A percentile compares a stretch with the other conserved stretches of the same genome.
Conservation (phyloP, 1,284 basidiomycete species). For the Trichosporon coremiiforme region DNA sequence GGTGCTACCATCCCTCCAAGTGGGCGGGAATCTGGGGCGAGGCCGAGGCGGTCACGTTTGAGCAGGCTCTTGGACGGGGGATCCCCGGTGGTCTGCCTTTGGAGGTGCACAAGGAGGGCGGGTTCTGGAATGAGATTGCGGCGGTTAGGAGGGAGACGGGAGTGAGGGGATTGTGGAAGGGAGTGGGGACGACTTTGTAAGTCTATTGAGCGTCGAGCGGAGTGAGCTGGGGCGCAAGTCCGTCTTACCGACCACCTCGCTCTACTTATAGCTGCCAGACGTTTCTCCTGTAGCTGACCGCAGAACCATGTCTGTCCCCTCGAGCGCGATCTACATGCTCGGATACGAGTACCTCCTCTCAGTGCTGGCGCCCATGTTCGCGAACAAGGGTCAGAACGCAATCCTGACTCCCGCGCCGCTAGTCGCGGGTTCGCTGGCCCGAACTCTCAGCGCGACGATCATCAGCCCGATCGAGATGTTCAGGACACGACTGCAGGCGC, state of each 20-base stretch:
- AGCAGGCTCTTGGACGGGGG: conserved; percentile 42
- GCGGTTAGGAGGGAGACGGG: conserved; percentile 79
- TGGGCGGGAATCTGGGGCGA: conserved; percentile 58
- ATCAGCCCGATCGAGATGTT: conserved; percentile 91
- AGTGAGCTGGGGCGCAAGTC: conserved; percentile 12
- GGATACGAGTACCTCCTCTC: conserved; percentile 87
- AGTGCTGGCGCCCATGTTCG: conserved; percentile 44
- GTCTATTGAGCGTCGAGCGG: conserved; percentile 47
- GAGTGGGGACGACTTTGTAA: conserved; percentile 80
- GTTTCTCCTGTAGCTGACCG: background rate
- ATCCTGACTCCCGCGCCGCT: conserved; percentile 69
- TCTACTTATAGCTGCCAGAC: too few relatives aligned
- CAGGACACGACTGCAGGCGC: conserved; percentile 89
- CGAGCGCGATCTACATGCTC: conserved; percentile 92
- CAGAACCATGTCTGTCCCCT: conserved; percentile 87
- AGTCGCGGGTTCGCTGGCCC: conserved; percentile 76
- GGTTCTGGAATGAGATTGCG: conserved; percentile 76
- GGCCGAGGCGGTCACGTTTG: conserved; percentile 36
- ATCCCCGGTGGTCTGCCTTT: conserved; percentile 12
- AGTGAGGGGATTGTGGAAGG: conserved; percentile 80
- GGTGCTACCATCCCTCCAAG: conserved; percentile 54
- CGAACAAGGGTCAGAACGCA: conserved; percentile 41
- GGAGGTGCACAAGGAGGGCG: conserved; percentile 43
- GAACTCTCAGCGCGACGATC: conserved; percentile 76
- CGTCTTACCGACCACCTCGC: too few relatives aligned